A percentile compares a stretch with the other conserved stretches of the same genome.
phyloP scores from a whole-genome alignment of 306 rosid genomes.

The Prunus kanzakura region DNA sequence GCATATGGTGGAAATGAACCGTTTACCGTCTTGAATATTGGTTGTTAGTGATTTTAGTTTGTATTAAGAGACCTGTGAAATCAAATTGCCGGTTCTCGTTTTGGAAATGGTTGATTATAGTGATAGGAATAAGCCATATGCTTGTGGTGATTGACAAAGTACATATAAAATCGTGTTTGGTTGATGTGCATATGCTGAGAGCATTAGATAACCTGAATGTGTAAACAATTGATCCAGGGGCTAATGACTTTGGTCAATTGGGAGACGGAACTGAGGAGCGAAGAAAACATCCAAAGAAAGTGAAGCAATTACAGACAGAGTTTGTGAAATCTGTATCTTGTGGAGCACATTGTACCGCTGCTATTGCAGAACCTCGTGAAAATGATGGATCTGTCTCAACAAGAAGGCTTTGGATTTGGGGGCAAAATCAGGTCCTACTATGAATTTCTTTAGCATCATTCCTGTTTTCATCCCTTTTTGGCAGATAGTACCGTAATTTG shows the following conservation, averaged over 20 bases:
- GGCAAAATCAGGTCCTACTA: conserved; percentile 77
- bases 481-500: neutral
- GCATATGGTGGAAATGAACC: neutral
- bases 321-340: conserved; percentile 82
- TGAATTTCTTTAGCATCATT: conserved; percentile 1
- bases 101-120: conserved; percentile 3
- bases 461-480: conserved; percentile 1
- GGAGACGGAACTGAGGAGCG: conserved; percentile 93
- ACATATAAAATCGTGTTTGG: neutral
- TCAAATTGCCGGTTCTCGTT: neutral
- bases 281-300: conserved; percentile 71
- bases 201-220: neutral
- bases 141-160: neutral
- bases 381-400: conserved; percentile 64
- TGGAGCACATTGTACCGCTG: conserved; percentile 94
- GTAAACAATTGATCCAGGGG: conserved; percentile 39
- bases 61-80: neutral
- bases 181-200: neutral
- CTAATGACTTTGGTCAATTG: conserved; percentile 87
- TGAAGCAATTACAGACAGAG: conserved; percentile 62
- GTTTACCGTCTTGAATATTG: neutral
- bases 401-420: conserved; percentile 95
- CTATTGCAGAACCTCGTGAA: conserved; percentile 77
- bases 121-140: neutral
- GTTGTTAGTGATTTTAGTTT: neutral